Percentiles rank a stretch among this genome's conserved stretches.
These are phyloP conservation scores for Botrytis porri DNA, from an alignment of 2,329 filamentous ascomycete genomes.

Conservation along the genomic window DNA sequence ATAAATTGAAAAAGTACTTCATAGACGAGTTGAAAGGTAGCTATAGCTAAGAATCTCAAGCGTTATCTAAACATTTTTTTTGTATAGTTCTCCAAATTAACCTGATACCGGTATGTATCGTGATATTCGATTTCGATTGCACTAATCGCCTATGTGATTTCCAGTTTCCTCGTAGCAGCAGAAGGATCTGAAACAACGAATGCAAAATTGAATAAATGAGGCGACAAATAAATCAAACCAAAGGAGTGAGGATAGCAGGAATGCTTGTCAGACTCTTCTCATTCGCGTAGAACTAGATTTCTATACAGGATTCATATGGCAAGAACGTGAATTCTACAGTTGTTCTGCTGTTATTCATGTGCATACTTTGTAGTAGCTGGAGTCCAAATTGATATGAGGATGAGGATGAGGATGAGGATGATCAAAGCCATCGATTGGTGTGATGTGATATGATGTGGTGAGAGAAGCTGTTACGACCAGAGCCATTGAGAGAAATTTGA, in stretches of 20 bases:
- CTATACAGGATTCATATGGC: not conserved
- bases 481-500: not conserved
- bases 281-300: not conserved
- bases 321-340: not conserved
- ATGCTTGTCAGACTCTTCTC: not conserved
- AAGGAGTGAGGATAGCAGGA: not conserved
- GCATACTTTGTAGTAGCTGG: not conserved
- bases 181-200: not conserved
- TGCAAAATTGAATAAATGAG: not conserved
- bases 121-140: not conserved
- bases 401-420: not conserved
- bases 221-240: not conserved
- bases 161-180: not conserved
- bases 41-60: not conserved
- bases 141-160: not conserved
- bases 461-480: not conserved
- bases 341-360: not conserved
- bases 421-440: not conserved
- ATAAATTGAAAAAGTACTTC: not conserved
- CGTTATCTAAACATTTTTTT: rapidly evolving
- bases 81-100: not conserved
- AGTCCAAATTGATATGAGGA: no score
- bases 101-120: not conserved
- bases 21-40: not conserved
- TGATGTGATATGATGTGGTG: not conserved